phyloP scores from a whole-genome alignment of 805 yeast species.

The Saturnispora dispora region DNA sequence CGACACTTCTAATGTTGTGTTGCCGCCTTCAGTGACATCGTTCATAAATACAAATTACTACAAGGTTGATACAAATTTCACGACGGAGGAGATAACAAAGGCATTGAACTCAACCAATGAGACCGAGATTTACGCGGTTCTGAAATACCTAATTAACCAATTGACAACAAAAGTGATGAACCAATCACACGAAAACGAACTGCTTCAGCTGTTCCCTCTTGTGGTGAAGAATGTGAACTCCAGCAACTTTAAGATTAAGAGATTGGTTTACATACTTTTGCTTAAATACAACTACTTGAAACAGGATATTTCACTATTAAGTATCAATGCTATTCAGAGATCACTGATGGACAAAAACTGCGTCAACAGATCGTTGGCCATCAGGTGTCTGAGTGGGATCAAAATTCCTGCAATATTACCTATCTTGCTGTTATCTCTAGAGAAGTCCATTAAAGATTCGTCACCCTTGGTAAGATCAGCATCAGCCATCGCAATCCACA shows the following conservation, averaged over 20 bases:
- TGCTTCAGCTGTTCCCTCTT: slow-evolving; percentile 59
- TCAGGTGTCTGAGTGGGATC: slow-evolving; percentile 77
- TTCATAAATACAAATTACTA: slow-evolving; percentile 19
- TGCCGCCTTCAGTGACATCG: slow-evolving; percentile 18
- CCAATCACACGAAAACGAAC: slow-evolving; percentile 28
- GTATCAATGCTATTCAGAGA: slow-evolving; percentile 89
- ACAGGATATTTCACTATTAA: slow-evolving; percentile 81
- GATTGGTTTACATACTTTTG: slow-evolving; percentile 69
- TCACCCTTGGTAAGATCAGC: slow-evolving; percentile 74
- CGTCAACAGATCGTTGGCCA: slow-evolving; percentile 57
- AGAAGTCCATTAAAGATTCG: slow-evolving; percentile 57
- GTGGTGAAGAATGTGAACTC: slow-evolving; percentile 84
- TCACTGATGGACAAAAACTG: slow-evolving; percentile 64
- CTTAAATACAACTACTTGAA: slow-evolving; percentile 70
- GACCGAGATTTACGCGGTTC: slow-evolving; percentile 50
- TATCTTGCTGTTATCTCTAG: slow-evolving; percentile 63
- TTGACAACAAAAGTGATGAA: slow-evolving; percentile 24
- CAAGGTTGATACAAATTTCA: slow-evolving; percentile 23
- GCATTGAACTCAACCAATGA: slow-evolving; percentile 46
- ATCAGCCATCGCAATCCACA: slow-evolving; percentile 66
- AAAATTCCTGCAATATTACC: slow-evolving; percentile 74
- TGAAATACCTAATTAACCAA: slow-evolving; percentile 44
- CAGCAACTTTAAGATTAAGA: slow-evolving; percentile 50
- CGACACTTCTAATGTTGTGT: slow-evolving; percentile 11
- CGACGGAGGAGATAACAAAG: slow-evolving; percentile 57